Conservation (phyloP, 148 eudicot genomes). For the Heliamphora exappendiculata region DNA sequence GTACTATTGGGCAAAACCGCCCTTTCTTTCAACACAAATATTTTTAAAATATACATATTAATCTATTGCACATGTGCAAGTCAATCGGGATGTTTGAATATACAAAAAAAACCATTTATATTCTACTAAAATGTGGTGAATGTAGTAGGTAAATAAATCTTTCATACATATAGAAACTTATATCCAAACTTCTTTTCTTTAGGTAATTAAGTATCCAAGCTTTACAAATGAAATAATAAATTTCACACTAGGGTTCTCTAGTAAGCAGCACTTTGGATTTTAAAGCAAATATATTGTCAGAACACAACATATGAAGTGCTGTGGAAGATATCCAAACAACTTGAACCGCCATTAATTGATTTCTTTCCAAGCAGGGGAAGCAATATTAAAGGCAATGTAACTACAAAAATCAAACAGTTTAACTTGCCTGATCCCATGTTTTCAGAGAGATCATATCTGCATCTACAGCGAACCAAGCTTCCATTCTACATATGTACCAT, state of each 20-base stretch:
- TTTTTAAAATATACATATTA: not conserved
- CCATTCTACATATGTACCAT: conserved; percentile 96
- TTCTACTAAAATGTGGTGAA: not conserved
- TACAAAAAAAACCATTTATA: not conserved
- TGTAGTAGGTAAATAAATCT: not conserved
- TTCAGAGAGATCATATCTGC: conserved; percentile 94
- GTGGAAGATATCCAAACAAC: not conserved
- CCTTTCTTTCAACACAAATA: not conserved
- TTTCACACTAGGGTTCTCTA: not conserved
- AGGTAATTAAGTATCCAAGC: not conserved
- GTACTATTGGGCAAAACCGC: not conserved
- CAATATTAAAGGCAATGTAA: not conserved
- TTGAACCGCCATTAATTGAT: not conserved
- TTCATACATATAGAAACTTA: not conserved
- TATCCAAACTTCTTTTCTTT: not conserved
- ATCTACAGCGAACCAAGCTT: conserved; percentile 99
- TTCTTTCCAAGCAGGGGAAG: not conserved
- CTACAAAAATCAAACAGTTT: not conserved
- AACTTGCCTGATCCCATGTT: conserved; percentile 92
- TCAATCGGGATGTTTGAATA: not conserved
- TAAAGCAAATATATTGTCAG: not conserved
- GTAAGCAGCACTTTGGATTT: not conserved
- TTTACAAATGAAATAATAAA: not conserved
- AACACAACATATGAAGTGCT: not conserved
- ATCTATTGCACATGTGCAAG: not conserved